These are phyloP conservation scores for Russula earlei DNA, from an alignment of 768 basidiomycete genomes.

Conservation along the genomic window DNA sequence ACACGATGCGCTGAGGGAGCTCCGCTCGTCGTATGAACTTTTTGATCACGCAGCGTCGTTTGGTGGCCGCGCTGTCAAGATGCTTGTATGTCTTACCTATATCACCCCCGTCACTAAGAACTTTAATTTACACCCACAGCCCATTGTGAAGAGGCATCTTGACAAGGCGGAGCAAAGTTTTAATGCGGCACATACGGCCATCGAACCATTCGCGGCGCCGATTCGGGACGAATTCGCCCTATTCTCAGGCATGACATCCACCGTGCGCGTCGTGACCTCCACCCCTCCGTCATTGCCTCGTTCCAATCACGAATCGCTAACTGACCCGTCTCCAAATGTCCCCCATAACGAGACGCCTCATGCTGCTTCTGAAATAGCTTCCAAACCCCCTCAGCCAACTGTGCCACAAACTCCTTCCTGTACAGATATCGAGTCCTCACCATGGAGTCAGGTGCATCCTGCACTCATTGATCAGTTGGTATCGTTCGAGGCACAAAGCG, in stretches of 20 bases:
- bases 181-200: conserved; percentile 42
- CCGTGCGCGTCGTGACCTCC: conserved; percentile 39
- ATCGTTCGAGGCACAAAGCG: conserved; percentile 26
- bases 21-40: conserved; percentile 52
- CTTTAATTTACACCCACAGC: conserved; percentile 36
- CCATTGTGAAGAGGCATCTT: conserved; percentile 52
- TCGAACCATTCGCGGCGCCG: conserved; percentile 53
- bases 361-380: neutral
- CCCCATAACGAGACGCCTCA: neutral
- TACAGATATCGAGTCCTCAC: neutral
- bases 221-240: conserved; percentile 61
- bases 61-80: conserved; percentile 62
- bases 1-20: conserved; percentile 56
- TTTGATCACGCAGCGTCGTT: conserved; percentile 53
- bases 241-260: conserved; percentile 68
- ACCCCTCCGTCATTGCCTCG: conserved; percentile 8
- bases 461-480: conserved; percentile 27
- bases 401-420: neutral
- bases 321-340: conserved; percentile 3
- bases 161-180: conserved; percentile 34
- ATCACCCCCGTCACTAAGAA: too few relatives aligned
- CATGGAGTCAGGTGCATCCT: conserved; percentile 24
- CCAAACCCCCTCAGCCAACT: neutral
- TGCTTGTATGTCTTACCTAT: conserved; percentile 39
- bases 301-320: too few relatives aligned